Percentiles rank a stretch among this genome's conserved stretches.
These are phyloP conservation scores for Myriangium duriaei DNA, from an alignment of 2,329 filamentous ascomycete genomes.

Conservation along the genomic window DNA sequence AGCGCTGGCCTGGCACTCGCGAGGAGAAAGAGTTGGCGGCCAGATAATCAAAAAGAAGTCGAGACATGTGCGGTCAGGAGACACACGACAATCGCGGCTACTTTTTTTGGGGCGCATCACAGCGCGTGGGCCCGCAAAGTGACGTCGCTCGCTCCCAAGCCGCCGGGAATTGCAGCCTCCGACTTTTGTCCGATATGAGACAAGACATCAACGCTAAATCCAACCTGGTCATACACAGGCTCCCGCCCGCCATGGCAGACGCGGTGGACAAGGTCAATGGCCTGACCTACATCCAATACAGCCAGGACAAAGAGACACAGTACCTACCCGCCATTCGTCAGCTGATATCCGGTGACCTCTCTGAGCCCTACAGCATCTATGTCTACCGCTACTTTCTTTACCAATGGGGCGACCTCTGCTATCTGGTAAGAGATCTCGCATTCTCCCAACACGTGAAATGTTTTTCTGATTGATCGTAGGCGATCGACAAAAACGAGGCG, in stretches of 20 bases:
- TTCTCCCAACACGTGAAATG: no score
- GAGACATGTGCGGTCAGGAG: constrained; percentile 1
- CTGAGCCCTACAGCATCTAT: constrained; percentile 98
- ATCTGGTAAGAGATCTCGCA: constrained; percentile 60
- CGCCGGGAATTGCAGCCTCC: no score
- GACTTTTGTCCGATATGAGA: no score
- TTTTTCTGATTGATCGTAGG: neutral
- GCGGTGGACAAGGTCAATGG: no score
- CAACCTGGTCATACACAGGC: no score
- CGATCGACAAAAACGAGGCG: constrained; percentile 25
- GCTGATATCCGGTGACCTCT: constrained; percentile 89
- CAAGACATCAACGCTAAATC: no score
- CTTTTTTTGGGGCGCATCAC: neutral
- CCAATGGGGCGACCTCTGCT: constrained; percentile 96
- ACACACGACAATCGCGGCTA: neutral
- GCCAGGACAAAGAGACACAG: constrained; percentile 44
- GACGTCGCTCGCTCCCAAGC: no score
- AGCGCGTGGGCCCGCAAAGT: no score
- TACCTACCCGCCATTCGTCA: constrained; percentile 80
- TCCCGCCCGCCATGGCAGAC: no score
- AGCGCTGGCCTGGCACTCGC: neutral
- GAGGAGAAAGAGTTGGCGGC: neutral
- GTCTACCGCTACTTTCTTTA: constrained; percentile 97
- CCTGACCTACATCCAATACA: constrained; percentile 34
- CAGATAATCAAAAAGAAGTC: no score